These are phyloP conservation scores for Ocimum tenuiflorum DNA, from an alignment of 257 asterid species.

Conservation along the genomic window DNA sequence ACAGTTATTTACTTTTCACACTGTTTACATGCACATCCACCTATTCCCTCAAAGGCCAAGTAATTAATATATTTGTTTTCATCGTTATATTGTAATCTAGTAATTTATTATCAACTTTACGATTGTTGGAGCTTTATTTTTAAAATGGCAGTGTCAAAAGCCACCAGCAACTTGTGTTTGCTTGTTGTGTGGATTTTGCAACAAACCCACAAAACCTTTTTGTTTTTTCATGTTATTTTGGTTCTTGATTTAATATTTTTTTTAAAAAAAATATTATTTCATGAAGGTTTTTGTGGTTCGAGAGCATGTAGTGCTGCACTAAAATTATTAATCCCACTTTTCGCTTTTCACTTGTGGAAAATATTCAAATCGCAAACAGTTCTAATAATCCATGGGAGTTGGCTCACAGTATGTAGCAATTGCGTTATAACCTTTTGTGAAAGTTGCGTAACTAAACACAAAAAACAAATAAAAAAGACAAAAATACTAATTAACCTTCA, in stretches of 20 bases:
- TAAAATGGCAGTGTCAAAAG: slow-evolving; percentile 16
- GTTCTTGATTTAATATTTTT: slow-evolving; percentile 4
- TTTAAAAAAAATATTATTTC: no score
- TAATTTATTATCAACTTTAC: slow-evolving; percentile 13
- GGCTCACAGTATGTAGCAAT: no score
- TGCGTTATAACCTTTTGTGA: no score
- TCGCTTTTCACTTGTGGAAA: background rate
- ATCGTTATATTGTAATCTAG: background rate
- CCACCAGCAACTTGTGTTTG: slow-evolving; percentile 25
- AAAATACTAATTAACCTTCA: no score
- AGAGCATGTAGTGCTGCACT: no score
- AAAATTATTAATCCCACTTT: slow-evolving; percentile 14
- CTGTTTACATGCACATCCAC: background rate
- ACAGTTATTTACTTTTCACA: background rate
- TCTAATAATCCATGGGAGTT: no score
- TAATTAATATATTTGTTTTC: background rate
- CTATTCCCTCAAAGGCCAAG: background rate
- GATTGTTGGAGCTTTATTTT: slow-evolving; percentile 26
- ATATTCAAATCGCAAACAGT: background rate
- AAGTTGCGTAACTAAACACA: no score
- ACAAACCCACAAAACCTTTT: slow-evolving; percentile 8
- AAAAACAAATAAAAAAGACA: no score
- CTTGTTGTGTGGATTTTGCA: slow-evolving; percentile 35
- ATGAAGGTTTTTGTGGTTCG: no score
- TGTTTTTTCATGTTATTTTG: background rate